Conservation (phyloP, 192 early-diverging fungal genomes). For the Diversispora eburnea region DNA sequence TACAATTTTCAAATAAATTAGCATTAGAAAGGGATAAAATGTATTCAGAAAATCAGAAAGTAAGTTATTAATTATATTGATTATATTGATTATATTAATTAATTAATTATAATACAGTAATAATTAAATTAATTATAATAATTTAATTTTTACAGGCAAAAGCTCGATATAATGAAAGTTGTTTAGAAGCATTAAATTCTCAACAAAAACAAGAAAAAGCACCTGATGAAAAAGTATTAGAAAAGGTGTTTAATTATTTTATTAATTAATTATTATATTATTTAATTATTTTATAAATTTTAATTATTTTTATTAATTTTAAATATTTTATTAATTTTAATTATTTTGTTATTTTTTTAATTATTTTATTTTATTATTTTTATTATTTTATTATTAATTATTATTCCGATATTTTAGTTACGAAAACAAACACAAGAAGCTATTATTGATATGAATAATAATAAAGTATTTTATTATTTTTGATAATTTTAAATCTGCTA, state of each 20-base stretch:
- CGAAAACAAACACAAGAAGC: constrained; percentile 49
- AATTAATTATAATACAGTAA: neutral
- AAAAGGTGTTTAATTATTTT: constrained; percentile 43
- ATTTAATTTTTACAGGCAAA: constrained; percentile 35
- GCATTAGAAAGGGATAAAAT: constrained; percentile 56
- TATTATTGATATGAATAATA: constrained; percentile 67
- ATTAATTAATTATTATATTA: neutral
- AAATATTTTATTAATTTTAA: no score
- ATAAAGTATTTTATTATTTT: constrained; percentile 39
- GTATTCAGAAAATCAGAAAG: constrained; percentile 59
- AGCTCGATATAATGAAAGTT: constrained; percentile 56
- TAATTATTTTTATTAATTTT: no score
- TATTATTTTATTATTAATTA: constrained; percentile 7
- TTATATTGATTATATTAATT: no score
- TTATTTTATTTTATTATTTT: neutral
- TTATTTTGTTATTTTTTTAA: constrained; percentile 20
- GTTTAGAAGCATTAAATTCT: constrained; percentile 57
- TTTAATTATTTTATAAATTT: constrained; percentile 1
- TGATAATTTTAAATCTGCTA: neutral
- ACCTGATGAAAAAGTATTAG: constrained; percentile 57
- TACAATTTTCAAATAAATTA: constrained; percentile 59
- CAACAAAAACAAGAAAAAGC: constrained; percentile 55
- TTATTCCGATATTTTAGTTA: constrained; percentile 27
- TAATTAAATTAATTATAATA: neutral
- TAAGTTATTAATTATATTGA: constrained; percentile 27